These are phyloP conservation scores for Eryngium alpinum DNA, from an alignment of 140 eudicot genomes.

Conservation along the genomic window DNA sequence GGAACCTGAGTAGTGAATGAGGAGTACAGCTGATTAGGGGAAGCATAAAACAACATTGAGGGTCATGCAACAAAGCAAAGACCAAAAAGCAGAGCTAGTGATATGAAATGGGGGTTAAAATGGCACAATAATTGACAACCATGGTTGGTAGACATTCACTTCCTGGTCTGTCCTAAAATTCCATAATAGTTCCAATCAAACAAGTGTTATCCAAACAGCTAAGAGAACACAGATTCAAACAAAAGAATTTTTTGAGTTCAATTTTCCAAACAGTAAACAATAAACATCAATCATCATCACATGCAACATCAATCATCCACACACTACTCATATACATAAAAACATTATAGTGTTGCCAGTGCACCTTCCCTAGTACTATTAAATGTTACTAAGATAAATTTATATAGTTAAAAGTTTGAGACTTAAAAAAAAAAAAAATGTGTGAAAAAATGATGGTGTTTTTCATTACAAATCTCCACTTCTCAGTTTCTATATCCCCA, in stretches of 20 bases:
- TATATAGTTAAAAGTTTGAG: too few species aligned
- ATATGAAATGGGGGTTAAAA: background rate
- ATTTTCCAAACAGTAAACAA: conserved; percentile 2
- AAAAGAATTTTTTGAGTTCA: background rate
- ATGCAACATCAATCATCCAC: background rate
- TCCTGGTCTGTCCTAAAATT: conserved; percentile 17
- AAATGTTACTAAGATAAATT: too few species aligned
- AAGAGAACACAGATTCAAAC: conserved; percentile 1
- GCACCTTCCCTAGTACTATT: too few species aligned
- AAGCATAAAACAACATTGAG: too few species aligned
- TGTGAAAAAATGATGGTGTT: conserved; percentile 12
- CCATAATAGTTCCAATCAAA: conserved; percentile 34
- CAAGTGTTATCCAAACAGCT: conserved; percentile 24
- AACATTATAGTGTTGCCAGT: too few species aligned
- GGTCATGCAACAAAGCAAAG: background rate
- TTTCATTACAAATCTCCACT: conserved; percentile 33
- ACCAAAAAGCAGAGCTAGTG: conserved; percentile 1
- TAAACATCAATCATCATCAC: background rate
- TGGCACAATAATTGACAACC: conserved; percentile 4
- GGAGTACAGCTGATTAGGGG: too few species aligned
- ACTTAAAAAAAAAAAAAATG: too few species aligned
- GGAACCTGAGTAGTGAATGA: too few species aligned
- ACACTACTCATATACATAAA: too few species aligned
- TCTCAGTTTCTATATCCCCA: conserved; percentile 31
- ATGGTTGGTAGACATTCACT: conserved; percentile 1